Evolutionary conservation across 2,329 filamentous ascomycete species (phyloP).

Genomic region (Colletotrichum sp.): DNA sequence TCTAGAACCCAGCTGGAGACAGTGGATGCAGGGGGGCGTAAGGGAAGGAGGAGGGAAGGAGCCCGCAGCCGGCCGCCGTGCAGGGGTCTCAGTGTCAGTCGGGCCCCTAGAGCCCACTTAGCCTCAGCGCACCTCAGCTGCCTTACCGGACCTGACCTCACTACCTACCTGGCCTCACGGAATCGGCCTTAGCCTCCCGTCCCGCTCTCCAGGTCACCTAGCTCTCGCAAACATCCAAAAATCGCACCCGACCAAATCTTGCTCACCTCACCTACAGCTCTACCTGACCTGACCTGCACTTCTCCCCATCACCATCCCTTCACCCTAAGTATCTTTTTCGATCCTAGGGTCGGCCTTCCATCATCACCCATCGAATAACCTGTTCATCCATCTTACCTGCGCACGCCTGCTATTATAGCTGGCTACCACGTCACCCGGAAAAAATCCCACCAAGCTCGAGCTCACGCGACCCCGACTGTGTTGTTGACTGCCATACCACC

Average conservation of each 20-base stretch:
- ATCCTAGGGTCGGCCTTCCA: constrained; percentile 2
- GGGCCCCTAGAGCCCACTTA: constrained; percentile 12
- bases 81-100: neutral
- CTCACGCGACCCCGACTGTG: constrained; percentile 11
- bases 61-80: neutral
- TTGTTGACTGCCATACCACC: constrained; percentile 1
- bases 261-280: neutral
- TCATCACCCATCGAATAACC: neutral
- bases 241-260: neutral
- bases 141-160: neutral
- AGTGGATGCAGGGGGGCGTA: neutral
- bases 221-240: constrained; percentile 4
- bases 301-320: neutral
- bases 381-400: constrained; percentile 1
- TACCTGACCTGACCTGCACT: neutral
- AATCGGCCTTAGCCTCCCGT: neutral
- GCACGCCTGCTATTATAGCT: neutral
- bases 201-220: neutral
- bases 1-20: constrained; percentile 16
- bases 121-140: neutral
- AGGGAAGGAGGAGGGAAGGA: neutral
- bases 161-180: neutral
- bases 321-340: neutral
- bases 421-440: constrained; percentile 9
- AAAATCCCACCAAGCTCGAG: neutral